These are phyloP conservation scores for Eucalyptus curtisii DNA, from an alignment of 345 rosid species.

Conservation along the genomic window DNA sequence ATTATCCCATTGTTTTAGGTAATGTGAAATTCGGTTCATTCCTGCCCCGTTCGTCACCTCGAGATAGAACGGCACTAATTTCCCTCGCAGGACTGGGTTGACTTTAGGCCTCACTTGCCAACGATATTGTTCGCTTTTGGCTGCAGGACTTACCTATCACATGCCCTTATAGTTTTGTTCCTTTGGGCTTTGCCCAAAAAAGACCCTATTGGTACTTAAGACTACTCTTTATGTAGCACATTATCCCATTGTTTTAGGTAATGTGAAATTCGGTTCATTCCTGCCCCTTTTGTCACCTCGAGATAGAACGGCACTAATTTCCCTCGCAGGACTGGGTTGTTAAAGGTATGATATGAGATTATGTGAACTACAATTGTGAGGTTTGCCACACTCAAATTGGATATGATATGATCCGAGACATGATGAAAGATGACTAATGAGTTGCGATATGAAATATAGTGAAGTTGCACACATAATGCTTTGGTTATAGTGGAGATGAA, in stretches of 20 bases:
- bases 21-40: too few relatives aligned
- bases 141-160: rapidly evolving
- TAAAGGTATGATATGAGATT: background rate
- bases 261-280: too few relatives aligned
- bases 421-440: background rate
- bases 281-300: rapidly evolving
- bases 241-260: too few relatives aligned
- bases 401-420: background rate
- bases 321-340: rapidly evolving
- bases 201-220: too few relatives aligned
- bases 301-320: rapidly evolving
- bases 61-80: rapidly evolving
- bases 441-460: background rate
- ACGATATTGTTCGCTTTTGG: too few relatives aligned
- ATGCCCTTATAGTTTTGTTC: too few relatives aligned
- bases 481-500: background rate
- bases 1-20: too few relatives aligned
- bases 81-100: rapidly evolving
- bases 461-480: background rate
- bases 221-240: too few relatives aligned
- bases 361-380: background rate
- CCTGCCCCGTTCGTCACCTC: rapidly evolving
- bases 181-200: too few relatives aligned
- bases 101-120: too few relatives aligned
- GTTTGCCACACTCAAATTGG: background rate